These are phyloP conservation scores for Aspergillus avenaceus DNA, from an alignment of 495 filamentous ascomycete species.

Conservation along the genomic window DNA sequence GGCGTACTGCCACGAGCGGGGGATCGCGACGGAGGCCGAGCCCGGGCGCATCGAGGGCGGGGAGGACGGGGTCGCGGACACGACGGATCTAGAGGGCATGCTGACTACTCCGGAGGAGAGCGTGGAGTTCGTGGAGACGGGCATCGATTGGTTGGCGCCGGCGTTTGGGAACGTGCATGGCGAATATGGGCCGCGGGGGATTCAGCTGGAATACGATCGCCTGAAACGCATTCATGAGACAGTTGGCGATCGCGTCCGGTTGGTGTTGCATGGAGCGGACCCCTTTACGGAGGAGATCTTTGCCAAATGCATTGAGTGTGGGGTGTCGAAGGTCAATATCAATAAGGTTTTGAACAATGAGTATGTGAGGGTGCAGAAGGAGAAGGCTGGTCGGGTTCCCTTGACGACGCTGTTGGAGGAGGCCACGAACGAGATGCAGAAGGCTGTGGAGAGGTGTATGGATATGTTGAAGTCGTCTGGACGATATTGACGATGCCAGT, in stretches of 20 bases:
- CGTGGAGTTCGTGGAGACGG: slow-evolving; percentile 69
- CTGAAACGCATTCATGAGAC: slow-evolving; percentile 58
- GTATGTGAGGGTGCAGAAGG: slow-evolving; percentile 60
- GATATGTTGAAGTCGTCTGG: slow-evolving; percentile 65
- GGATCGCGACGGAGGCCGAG: slow-evolving; percentile 77
- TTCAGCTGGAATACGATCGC: slow-evolving; percentile 69
- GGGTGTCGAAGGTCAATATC: slow-evolving; percentile 77
- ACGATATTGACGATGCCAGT: slow-evolving; percentile 33
- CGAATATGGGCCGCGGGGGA: slow-evolving; percentile 70
- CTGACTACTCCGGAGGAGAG: slow-evolving; percentile 78
- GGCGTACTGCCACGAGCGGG: slow-evolving; percentile 65
- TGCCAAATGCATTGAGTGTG: slow-evolving; percentile 60
- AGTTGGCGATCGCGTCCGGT: slow-evolving; percentile 56
- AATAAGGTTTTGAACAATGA: slow-evolving; percentile 77
- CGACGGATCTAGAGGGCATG: slow-evolving; percentile 66
- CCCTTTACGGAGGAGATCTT: slow-evolving; percentile 69
- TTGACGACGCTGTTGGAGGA: slow-evolving; percentile 70
- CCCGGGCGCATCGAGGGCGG: slow-evolving; percentile 80
- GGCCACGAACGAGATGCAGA: slow-evolving; percentile 68
- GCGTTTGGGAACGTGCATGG: slow-evolving; percentile 88
- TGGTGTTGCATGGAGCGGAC: slow-evolving; percentile 79
- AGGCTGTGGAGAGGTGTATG: slow-evolving; percentile 70
- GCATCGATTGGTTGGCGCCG: slow-evolving; percentile 79
- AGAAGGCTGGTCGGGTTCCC: slow-evolving; percentile 61
- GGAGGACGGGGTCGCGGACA: slow-evolving; percentile 78